Evolutionary conservation across 2,329 filamentous ascomycete genomes (phyloP).

Genomic region (Fusarium chlamydosporum): DNA sequence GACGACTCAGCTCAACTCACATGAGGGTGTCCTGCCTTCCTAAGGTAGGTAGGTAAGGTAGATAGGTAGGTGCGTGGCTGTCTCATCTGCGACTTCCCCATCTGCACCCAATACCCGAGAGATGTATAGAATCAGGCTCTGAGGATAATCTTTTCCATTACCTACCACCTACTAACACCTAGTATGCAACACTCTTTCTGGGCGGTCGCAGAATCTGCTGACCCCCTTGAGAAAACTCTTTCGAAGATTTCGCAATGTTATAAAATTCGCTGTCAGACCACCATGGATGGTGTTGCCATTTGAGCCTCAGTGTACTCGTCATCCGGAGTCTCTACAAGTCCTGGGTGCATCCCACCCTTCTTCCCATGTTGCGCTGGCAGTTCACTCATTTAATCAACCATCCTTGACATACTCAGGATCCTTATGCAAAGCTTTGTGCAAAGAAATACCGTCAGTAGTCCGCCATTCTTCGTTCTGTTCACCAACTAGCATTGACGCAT

Average conservation of each 20-base stretch:
- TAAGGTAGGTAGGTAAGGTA: not conserved
- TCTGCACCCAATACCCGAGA: slow-evolving; percentile 19
- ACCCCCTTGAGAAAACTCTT: not conserved
- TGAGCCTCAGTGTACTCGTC: not conserved
- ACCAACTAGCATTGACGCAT: not conserved
- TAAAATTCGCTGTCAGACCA: slow-evolving; percentile 3
- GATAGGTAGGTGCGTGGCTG: slow-evolving; percentile 9
- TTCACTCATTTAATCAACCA: not conserved
- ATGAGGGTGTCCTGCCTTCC: slow-evolving; percentile 3
- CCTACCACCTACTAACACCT: slow-evolving; percentile 2
- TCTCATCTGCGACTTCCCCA: slow-evolving; percentile 13
- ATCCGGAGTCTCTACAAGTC: slow-evolving; percentile 12
- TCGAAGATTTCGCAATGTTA: slow-evolving; percentile 2
- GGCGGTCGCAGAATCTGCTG: not conserved
- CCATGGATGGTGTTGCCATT: not conserved
- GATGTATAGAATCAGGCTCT: no score
- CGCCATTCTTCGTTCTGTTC: no score
- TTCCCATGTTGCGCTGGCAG: slow-evolving; percentile 1
- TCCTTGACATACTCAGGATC: not conserved
- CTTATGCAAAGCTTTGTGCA: not conserved
- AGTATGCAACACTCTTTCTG: not conserved
- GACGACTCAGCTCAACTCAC: slow-evolving; percentile 3
- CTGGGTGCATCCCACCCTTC: not conserved
- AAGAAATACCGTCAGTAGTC: slow-evolving; percentile 1
- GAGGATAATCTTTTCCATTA: not conserved